Base-by-base conservation (phyloP, 1,284 basidiomycete species). In the Heimioporus retisporus region DNA sequence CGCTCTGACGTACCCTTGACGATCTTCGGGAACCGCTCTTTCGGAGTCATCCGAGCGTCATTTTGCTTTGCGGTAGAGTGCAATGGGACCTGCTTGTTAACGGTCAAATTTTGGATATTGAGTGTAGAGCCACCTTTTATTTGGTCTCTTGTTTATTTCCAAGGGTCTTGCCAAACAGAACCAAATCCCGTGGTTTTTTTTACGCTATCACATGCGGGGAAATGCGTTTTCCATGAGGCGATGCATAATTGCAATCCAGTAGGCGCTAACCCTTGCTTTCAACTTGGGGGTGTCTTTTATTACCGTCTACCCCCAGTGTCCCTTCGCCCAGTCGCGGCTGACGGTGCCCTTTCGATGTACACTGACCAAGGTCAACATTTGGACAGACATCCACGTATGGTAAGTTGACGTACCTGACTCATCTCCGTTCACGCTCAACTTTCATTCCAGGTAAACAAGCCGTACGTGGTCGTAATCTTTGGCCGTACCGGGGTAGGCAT, bases 401-500 rank as follows among this genome's bases (percentile, higher is more conserved):
- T 63, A 40, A 63, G 60, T 46, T n/a, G 0, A 6, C 28, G 11
- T 19, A 23, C 50, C 5, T 23, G 31, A 31, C 16, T 46, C 15
- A n/a, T 18, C 1, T 46, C 25, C 21, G 0, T 19, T 43, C 8
- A 28, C 23, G 0, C 15, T 44, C 42, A 61, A 61, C 44, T 3
- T 55, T 42, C 14, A 16, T 28, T 35, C 25, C 54, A 72, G 69
- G 15, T 15, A 16, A 51, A 25, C 6, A 59, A 56, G 25, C 71
- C 74, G 8, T 65, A 71, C 51, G 69, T 77, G 25, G 67, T 75
- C 54, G 72, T 77, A 1, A 58, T 77, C 56, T 77, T 75, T 18
- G 74, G 74, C 25, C 72, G 58, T 21, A 75, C 75, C 1, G 74
- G 74, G 1, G 75, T 73, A 6, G 74, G 74, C 23, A 48, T 77